Conservation (phyloP, 306 rosid genomes). For the Boehmeria nivea region DNA sequence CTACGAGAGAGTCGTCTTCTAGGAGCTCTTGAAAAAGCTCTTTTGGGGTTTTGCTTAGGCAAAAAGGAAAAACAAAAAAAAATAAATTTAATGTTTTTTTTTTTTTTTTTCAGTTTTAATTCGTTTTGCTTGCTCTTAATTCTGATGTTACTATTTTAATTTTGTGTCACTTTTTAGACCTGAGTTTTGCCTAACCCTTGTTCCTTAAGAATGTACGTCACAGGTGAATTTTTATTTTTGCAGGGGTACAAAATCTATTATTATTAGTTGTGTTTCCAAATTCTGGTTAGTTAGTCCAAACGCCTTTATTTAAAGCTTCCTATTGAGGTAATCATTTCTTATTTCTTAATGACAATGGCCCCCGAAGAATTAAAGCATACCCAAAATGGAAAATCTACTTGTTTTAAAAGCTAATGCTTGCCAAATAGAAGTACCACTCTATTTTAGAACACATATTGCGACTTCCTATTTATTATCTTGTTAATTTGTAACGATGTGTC, state of each 20-base stretch:
- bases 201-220: background rate
- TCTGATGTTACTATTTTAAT: background rate
- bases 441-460: too few species aligned
- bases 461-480: too few species aligned
- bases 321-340: background rate
- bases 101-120: background rate
- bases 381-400: too few species aligned
- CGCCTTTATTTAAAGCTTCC: background rate
- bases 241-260: background rate
- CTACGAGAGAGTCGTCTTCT: slow-evolving; percentile 7
- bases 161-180: background rate
- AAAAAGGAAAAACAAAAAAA: too few species aligned
- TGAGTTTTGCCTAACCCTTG: background rate
- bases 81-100: background rate
- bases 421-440: too few species aligned
- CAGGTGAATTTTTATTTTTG: too few species aligned
- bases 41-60: background rate
- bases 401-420: too few species aligned
- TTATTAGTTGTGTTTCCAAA: background rate
- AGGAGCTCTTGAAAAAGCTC: slow-evolving; percentile 12
- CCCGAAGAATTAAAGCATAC: background rate
- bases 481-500: too few species aligned
- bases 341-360: background rate
- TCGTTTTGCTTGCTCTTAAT: background rate
- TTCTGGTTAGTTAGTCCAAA: background rate